Conservation (phyloP, 1,284 basidiomycete genomes). For the Moniliella sp. region DNA sequence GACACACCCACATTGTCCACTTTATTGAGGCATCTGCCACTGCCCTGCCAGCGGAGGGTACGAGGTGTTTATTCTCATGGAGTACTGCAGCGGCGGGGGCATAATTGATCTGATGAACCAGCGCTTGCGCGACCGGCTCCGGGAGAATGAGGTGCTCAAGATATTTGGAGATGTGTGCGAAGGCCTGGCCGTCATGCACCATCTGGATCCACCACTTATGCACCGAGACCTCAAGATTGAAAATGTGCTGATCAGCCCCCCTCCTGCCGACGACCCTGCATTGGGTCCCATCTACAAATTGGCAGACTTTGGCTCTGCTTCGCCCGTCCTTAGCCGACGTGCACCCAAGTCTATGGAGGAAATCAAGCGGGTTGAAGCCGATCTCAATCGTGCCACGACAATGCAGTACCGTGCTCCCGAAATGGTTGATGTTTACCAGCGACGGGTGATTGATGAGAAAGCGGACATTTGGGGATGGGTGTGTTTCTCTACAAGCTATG, state of each 20-base stretch:
- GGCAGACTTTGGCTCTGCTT: conserved; percentile 91
- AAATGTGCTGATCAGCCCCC: conserved; percentile 58
- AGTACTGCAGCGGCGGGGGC: conserved; percentile 73
- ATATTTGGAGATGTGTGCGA: conserved; percentile 46
- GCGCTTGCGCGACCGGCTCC: conserved; percentile 69
- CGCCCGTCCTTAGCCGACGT: conserved; percentile 36
- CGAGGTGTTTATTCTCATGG: conserved; percentile 98
- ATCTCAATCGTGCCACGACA: conserved; percentile 81
- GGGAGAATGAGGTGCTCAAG: conserved; percentile 82
- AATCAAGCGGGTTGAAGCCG: conserved; percentile 63
- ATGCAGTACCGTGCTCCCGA: conserved; percentile 87
- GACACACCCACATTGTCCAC: conserved; percentile 75
- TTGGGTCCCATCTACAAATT: conserved; percentile 51
- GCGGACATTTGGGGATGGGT: conserved; percentile 59
- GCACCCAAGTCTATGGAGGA: conserved; percentile 20
- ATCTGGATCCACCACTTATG: conserved; percentile 62
- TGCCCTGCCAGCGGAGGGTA: conserved; percentile 45
- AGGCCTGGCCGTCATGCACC: conserved; percentile 51
- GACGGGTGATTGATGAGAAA: conserved; percentile 68
- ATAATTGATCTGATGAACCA: conserved; percentile 99
- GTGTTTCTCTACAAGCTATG: conserved; percentile 63
- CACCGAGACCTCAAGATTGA: conserved; percentile 90
- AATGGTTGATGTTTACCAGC: conserved; percentile 77
- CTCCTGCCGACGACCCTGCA: conserved; percentile 4
- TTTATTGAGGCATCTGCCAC: conserved; percentile 58